Base-by-base conservation (phyloP, 768 basidiomycete genomes). In the Hypsizygus marmoreus region DNA sequence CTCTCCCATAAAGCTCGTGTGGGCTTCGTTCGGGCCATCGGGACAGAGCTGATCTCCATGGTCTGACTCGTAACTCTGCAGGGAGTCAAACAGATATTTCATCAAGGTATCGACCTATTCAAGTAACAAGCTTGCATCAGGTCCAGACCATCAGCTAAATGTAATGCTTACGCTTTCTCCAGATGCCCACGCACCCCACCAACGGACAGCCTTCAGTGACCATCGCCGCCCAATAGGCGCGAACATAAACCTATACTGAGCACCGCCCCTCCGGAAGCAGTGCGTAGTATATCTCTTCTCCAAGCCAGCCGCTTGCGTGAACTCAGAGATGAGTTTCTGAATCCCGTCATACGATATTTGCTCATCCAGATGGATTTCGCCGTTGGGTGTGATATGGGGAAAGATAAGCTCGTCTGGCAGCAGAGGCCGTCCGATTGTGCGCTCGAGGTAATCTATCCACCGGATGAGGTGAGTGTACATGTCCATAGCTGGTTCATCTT, bases 181-280 rank as follows among this genome's bases (percentile, higher is more conserved):
- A n/a, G n/a, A n/a, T 14, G 66, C 64, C 69, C 68, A 70, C 2
- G 68, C 65, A 1, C 66, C 68, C 67, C 68, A 71, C 69, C 68
- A 69, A n/a, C 54, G 43, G 8, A 70, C 59, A 5, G 32, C 40
- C 2, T 38, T 35, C 17, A 71, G 37, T 0, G 57, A 40, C 69
- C 70, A 73, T 6, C 59, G 50, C 19, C n/a, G n/a, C n/a, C n/a
- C n/a, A n/a, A 65, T 24, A 1, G 64, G 69, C 1, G 68, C 67
- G 53, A 54, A 67, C 60, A 68, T 68, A 41, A 70, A 66, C 0
- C 56, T 47, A 37, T 69, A 69, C 43, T 69, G 67, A 1, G 65
- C 60, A 1, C 69, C 68, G 4, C 68, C 66, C 13, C 63, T 51
- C 7, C 61, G 61, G 30, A 65, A 67, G 31, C 58, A 65, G 39